A percentile compares a stretch with the other conserved stretches of the same genome.
phyloP scores from a whole-genome alignment of 148 eudicot species.

The Diospyros lotus region DNA sequence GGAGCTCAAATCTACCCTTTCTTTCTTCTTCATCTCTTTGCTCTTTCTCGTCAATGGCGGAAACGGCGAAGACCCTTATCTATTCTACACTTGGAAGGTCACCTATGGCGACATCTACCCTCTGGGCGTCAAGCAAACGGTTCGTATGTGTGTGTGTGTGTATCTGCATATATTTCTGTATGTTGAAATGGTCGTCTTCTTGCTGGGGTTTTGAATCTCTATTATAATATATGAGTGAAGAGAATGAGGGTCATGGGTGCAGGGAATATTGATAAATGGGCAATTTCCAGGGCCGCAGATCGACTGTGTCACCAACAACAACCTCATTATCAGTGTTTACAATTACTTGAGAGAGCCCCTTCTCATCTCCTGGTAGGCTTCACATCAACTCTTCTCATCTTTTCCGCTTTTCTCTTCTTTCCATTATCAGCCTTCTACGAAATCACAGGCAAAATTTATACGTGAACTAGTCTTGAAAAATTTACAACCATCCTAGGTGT shows the following conservation, averaged over 20 bases:
- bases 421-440: not conserved
- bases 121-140: conserved; percentile 68
- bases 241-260: conserved; percentile 15
- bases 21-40: conserved; percentile 1
- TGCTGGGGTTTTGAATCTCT: too few species aligned
- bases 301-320: conserved; percentile 92
- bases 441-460: too few species aligned
- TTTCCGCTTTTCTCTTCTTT: not conserved
- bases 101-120: conserved; percentile 58
- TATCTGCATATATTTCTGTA: not conserved
- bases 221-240: too few species aligned
- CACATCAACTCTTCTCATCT: not conserved
- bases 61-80: conserved; percentile 58
- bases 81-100: conserved; percentile 58
- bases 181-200: not conserved
- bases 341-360: conserved; percentile 86
- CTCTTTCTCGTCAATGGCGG: conserved; percentile 19
- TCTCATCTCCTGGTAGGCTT: conserved; percentile 79
- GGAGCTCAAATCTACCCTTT: conserved; percentile 18
- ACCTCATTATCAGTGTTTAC: conserved; percentile 79
- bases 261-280: conserved; percentile 98
- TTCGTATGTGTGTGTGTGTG: not conserved
- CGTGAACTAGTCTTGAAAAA: too few species aligned
- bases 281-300: conserved; percentile 96
- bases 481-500: too few species aligned